A percentile compares a stretch with the other conserved stretches of the same genome.
These are phyloP conservation scores for Chloromonas sp. DNA, from an alignment of 163 green algal genomes.

Conservation along the genomic window DNA sequence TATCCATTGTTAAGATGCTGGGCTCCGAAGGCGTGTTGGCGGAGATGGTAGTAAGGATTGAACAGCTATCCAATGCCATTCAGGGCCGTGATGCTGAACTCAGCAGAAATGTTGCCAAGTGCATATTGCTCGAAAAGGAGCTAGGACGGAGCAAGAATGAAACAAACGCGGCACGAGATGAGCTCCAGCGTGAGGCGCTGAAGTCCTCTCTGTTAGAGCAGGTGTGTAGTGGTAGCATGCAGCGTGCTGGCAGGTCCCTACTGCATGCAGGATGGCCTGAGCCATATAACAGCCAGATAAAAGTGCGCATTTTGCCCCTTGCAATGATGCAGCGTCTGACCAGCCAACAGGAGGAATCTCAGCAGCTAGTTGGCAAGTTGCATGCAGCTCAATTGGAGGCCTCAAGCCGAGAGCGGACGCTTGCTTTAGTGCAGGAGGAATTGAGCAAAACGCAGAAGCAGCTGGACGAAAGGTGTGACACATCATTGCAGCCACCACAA, in stretches of 20 bases:
- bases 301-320: too few relatives aligned
- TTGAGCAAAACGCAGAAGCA: not conserved
- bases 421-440: slow-evolving; percentile 1
- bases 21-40: not conserved
- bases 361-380: not conserved
- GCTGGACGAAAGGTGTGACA: not conserved
- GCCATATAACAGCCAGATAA: too few relatives aligned
- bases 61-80: not conserved
- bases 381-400: not conserved
- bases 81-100: not conserved
- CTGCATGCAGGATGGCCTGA: too few relatives aligned
- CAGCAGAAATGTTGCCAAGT: not conserved
- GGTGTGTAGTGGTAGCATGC: not conserved
- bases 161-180: slow-evolving; percentile 15
- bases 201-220: slow-evolving; percentile 12
- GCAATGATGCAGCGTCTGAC: not conserved
- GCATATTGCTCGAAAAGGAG: slow-evolving; percentile 12
- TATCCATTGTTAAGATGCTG: too few relatives aligned
- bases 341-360: slow-evolving; percentile 5
- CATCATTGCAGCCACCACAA: not conserved
- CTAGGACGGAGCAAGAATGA: slow-evolving; percentile 4
- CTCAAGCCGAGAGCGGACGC: slow-evolving; percentile 12
- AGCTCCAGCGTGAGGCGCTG: slow-evolving; percentile 22
- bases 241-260: too few relatives aligned
- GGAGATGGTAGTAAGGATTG: not conserved